Evolutionary conservation across 495 filamentous ascomycete species (phyloP).

Genomic region (Friedmanniomyces simplex): DNA sequence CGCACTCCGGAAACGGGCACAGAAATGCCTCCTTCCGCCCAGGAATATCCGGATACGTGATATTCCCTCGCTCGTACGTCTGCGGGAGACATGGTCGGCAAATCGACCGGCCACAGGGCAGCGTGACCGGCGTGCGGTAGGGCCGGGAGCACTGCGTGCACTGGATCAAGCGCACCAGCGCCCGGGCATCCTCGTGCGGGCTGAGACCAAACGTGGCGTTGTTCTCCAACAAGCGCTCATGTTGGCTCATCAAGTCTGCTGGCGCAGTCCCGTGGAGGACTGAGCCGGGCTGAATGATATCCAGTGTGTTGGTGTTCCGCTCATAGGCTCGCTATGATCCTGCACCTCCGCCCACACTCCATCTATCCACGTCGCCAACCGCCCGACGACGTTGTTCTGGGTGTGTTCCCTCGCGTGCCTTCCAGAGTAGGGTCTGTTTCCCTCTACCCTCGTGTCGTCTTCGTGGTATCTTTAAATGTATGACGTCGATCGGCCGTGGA

Average conservation of each 20-base stretch:
- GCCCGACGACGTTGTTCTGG: neutral
- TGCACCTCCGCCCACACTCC: neutral
- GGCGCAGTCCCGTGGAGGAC: neutral
- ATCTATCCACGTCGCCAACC: conserved; percentile 1
- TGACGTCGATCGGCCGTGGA: neutral
- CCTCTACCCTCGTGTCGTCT: neutral
- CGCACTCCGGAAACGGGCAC: conserved; percentile 61
- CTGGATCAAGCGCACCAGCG: conserved; percentile 60
- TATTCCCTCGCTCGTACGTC: conserved; percentile 48
- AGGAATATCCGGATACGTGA: conserved; percentile 61
- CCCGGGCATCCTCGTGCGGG: conserved; percentile 41
- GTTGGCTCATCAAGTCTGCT: conserved; percentile 24
- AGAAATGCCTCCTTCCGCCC: conserved; percentile 55
- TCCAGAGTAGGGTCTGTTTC: neutral
- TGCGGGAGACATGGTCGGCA: conserved; percentile 67
- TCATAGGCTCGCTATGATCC: neutral
- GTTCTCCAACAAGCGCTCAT: conserved; percentile 12
- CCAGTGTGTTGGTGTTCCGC: neutral
- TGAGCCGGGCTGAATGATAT: neutral
- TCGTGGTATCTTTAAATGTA: neutral
- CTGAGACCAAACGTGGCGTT: conserved; percentile 25
- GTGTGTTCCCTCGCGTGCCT: neutral
- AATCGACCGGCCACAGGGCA: conserved; percentile 74
- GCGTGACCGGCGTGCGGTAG: conserved; percentile 55
- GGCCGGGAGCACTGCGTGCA: conserved; percentile 65